phyloP scores from a whole-genome alignment of 345 rosid species.

The Pugionium cornutum region DNA sequence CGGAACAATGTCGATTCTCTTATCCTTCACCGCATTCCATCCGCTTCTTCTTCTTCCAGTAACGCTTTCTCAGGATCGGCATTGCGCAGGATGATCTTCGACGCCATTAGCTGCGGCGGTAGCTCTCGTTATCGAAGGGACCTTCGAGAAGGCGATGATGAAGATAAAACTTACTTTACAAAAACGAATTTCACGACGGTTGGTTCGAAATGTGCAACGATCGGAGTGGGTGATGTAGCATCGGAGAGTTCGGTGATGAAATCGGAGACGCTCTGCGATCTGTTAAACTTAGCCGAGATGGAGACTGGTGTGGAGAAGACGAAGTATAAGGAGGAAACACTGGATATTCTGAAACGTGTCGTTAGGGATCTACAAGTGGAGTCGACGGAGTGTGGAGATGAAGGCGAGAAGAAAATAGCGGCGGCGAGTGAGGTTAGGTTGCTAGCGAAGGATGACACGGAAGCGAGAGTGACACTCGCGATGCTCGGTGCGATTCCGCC shows the following conservation, averaged over 20 bases:
- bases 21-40: slow-evolving; percentile 49
- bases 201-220: slow-evolving; percentile 8
- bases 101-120: slow-evolving; percentile 79
- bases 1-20: slow-evolving; percentile 63
- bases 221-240: slow-evolving; percentile 13
- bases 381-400: slow-evolving; percentile 7
- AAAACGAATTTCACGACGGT: slow-evolving; percentile 10
- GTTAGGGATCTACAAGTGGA: slow-evolving; percentile 59
- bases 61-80: slow-evolving; percentile 56
- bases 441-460: slow-evolving; percentile 69
- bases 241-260: background rate
- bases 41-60: slow-evolving; percentile 43
- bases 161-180: background rate
- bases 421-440: slow-evolving; percentile 65
- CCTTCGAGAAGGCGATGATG: slow-evolving; percentile 41
- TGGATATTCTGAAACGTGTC: slow-evolving; percentile 61
- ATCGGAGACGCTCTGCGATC: slow-evolving; percentile 81
- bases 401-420: slow-evolving; percentile 34
- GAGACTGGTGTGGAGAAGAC: slow-evolving; percentile 56
- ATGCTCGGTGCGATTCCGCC: slow-evolving; percentile 94
- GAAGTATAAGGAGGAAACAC: slow-evolving; percentile 59
- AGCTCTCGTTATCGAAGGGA: slow-evolving; percentile 52
- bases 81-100: slow-evolving; percentile 66
- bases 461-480: slow-evolving; percentile 67
- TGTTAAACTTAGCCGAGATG: slow-evolving; percentile 60